Base-by-base conservation (phyloP, 352 stramenopile species). In the Blastocystis sp. region DNA sequence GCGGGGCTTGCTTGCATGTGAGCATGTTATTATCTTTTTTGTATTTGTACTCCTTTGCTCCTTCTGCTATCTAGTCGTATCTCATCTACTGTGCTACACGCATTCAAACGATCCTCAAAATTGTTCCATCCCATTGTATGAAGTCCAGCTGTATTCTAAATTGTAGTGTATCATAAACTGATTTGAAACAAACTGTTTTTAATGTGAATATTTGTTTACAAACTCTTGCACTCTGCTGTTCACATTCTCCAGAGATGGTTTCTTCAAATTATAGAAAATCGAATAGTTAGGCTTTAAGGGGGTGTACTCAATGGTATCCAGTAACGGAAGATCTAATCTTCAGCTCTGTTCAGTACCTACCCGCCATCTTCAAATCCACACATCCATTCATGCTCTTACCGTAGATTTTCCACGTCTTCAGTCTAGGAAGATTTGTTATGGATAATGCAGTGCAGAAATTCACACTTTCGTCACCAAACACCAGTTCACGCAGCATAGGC, bases 111-210 rank as follows among this genome's bases (percentile, higher is more conserved):
- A 85, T 85, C 20, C 73, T 66, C 5, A 24, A 55, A 8, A 64
- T 85, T 43, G 73, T 85, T 41, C 73, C 73, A 45, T n/a, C 6
- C 20, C 16, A 85, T 26, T 43, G 73, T 85, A 54, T 7, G 13
- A n/a, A 16, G 13, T 50, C 3, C 1, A 9, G 34, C n/a, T 39
- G 26, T 13, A 3, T 66, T 55, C 0, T 68, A 18, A 66, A 41
- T 4, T 68, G 47, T 85, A 85, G 73, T 85, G 73, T 85, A 85
- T 50, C 39, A 50, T 85, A 53, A 39, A 47, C 56, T 85, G n/a
- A n/a, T 68, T 62, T 59, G 30, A 34, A 59, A 59, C 50, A 59
- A 59, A 50, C 13, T 34, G 26, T 85, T 50, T 68, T 81, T 81
- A 45, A 39, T 37, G 47, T 20, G 65, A 26, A 81, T 39, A 39